phyloP scores from a whole-genome alignment of 805 yeast species.

The Candida ponderosae region DNA sequence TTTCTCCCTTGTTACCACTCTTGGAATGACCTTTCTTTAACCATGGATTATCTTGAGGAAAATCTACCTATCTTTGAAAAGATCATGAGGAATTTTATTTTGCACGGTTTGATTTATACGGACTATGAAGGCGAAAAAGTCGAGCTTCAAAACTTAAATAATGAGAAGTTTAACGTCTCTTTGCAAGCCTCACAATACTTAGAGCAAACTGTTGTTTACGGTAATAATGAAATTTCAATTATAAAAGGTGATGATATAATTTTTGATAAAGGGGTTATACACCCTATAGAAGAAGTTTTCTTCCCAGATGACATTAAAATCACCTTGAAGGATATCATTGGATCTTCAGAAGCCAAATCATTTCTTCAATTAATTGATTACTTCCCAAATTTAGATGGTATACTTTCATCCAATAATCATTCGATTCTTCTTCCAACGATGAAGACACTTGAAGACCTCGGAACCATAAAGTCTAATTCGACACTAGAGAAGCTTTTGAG shows the following conservation, averaged over 20 bases:
- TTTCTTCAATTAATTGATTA: slow-evolving; percentile 39
- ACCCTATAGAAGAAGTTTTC: slow-evolving; percentile 43
- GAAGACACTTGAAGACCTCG: slow-evolving; percentile 47
- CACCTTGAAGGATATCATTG: slow-evolving; percentile 45
- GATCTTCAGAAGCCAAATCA: slow-evolving; percentile 39
- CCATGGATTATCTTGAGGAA: slow-evolving; percentile 46
- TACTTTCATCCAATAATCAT: slow-evolving; percentile 33
- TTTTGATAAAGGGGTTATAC: slow-evolving; percentile 10
- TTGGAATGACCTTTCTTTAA: slow-evolving; percentile 60
- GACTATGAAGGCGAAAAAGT: slow-evolving; percentile 34
- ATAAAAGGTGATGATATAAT: slow-evolving; percentile 3
- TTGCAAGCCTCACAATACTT: too few relatives aligned
- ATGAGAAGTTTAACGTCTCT: slow-evolving; percentile 14
- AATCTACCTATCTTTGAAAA: slow-evolving; percentile 43
- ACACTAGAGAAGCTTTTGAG: slow-evolving; percentile 46
- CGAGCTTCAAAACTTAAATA: slow-evolving; percentile 23
- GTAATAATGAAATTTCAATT: slow-evolving; percentile 6
- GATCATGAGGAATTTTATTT: slow-evolving; percentile 49
- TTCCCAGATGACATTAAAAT: slow-evolving; percentile 53
- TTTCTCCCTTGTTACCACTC: slow-evolving; percentile 72
- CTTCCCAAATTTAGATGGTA: slow-evolving; percentile 33
- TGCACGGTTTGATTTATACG: slow-evolving; percentile 61
- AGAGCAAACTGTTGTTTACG: slow-evolving; percentile 12
- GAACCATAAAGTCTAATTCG: slow-evolving; percentile 33
- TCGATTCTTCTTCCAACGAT: slow-evolving; percentile 70